Evolutionary conservation across 495 filamentous ascomycete genomes (phyloP).

Genomic region (Opeltia flavorubescens): DNA sequence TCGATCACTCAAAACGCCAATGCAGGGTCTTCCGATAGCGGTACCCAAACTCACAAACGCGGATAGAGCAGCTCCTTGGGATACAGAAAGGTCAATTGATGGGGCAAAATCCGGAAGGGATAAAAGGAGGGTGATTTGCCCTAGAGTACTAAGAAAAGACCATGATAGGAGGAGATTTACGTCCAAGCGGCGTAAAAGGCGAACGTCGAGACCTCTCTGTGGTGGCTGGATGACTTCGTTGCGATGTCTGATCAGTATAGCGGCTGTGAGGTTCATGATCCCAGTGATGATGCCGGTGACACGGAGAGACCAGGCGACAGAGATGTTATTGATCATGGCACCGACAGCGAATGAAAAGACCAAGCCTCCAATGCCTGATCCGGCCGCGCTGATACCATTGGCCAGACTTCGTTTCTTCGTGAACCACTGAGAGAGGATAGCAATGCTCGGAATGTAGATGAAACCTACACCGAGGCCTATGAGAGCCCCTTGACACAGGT

Average conservation of each 20-base stretch:
- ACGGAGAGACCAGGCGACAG: constrained; percentile 35
- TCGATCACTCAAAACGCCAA: constrained; percentile 52
- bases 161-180: constrained; percentile 31
- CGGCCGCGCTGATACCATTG: constrained; percentile 33
- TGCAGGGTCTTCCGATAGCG: constrained; percentile 48
- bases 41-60: constrained; percentile 56
- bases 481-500: constrained; percentile 34
- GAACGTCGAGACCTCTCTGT: constrained; percentile 20
- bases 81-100: constrained; percentile 42
- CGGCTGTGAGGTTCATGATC: constrained; percentile 25
- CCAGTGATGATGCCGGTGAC: constrained; percentile 33
- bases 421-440: constrained; percentile 40
- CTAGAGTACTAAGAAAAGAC: constrained; percentile 34
- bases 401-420: constrained; percentile 31
- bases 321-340: constrained; percentile 31
- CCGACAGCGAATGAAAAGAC: constrained; percentile 32
- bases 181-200: constrained; percentile 24
- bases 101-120: constrained; percentile 25
- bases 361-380: constrained; percentile 37
- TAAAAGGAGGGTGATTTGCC: constrained; percentile 36
- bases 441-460: constrained; percentile 31
- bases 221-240: constrained; percentile 24
- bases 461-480: constrained; percentile 39
- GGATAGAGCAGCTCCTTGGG: constrained; percentile 47
- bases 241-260: constrained; percentile 27